Conservation (phyloP, 306 rosid species). For the Cajanus cajan region DNA sequence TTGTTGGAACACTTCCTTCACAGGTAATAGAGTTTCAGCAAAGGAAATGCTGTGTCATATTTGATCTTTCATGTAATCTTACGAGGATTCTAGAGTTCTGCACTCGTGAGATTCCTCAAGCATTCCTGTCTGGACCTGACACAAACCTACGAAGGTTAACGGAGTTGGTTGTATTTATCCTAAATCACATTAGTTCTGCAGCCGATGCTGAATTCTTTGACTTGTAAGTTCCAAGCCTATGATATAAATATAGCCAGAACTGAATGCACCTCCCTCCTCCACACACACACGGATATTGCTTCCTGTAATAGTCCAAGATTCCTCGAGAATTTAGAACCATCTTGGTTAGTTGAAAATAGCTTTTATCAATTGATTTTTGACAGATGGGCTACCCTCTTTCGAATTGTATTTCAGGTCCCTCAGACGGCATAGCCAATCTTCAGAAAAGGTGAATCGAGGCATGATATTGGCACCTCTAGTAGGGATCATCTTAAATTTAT, state of each 20-base stretch:
- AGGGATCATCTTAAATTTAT: conserved; percentile 81
- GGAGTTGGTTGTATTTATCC: conserved; percentile 85
- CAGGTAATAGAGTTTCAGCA: conserved; percentile 97
- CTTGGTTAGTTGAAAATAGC: neutral
- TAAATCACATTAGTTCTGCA: conserved; percentile 77
- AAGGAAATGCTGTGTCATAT: conserved; percentile 85
- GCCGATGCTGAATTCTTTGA: conserved; percentile 89
- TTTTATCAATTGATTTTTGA: conserved; percentile 9
- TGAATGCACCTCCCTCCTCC: neutral
- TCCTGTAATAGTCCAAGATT: neutral
- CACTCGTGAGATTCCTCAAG: conserved; percentile 86
- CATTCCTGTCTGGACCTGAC: conserved; percentile 79
- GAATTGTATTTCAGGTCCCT: conserved; percentile 54
- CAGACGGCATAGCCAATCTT: conserved; percentile 73
- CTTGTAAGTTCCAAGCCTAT: conserved; percentile 60
- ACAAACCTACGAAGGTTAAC: conserved; percentile 90
- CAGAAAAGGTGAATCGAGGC: conserved; percentile 85
- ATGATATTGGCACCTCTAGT: conserved; percentile 94
- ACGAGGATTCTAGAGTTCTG: conserved; percentile 85
- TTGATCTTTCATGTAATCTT: conserved; percentile 97
- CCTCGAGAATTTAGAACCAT: conserved; percentile 21
- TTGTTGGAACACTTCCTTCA: conserved; percentile 34
- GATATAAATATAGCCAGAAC: neutral
- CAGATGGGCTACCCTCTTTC: neutral
- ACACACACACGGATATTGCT: neutral